Percentiles rank a stretch among this genome's conserved stretches.
These are phyloP conservation scores for Trichosanthes truncata DNA, from an alignment of 306 rosid genomes.

Conservation along the genomic window DNA sequence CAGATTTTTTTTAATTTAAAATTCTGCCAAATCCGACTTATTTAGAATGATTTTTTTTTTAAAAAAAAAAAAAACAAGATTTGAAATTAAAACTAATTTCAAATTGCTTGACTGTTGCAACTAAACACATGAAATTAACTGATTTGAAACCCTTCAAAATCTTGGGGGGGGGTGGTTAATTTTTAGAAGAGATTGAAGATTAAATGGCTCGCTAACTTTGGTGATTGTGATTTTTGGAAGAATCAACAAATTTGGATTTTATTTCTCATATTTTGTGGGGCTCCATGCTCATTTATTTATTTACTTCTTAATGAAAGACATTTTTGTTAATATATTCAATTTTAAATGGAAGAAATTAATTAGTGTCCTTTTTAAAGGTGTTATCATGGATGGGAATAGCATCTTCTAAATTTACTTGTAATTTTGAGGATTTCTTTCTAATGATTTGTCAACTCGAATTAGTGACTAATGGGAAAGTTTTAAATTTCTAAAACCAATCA, in stretches of 20 bases:
- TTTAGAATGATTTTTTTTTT: too few relatives aligned
- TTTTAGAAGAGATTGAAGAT: neutral
- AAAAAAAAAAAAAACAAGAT: too few relatives aligned
- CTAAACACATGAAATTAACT: too few relatives aligned
- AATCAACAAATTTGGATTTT: neutral
- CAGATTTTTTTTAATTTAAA: too few relatives aligned
- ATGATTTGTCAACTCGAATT: neutral
- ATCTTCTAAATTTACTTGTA: neutral
- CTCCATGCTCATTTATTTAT: neutral
- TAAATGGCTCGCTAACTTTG: neutral
- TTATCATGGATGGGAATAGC: neutral
- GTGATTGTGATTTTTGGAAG: neutral
- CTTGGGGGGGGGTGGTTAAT: too few relatives aligned
- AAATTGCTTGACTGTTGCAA: too few relatives aligned
- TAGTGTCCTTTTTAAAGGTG: neutral
- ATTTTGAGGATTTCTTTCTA: neutral
- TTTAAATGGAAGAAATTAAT: neutral
- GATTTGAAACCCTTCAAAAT: too few relatives aligned
- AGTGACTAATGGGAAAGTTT: neutral
- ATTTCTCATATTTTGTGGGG: neutral
- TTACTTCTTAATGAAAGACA: neutral
- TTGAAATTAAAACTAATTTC: too few relatives aligned
- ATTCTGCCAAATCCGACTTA: too few relatives aligned
- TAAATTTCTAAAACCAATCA: too few relatives aligned
- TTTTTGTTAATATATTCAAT: neutral